Evolutionary conservation across 2,329 filamentous ascomycete species (phyloP), one percentile per base, ranked within the genome.

Genomic region (Nakataea oryzae): DNA sequence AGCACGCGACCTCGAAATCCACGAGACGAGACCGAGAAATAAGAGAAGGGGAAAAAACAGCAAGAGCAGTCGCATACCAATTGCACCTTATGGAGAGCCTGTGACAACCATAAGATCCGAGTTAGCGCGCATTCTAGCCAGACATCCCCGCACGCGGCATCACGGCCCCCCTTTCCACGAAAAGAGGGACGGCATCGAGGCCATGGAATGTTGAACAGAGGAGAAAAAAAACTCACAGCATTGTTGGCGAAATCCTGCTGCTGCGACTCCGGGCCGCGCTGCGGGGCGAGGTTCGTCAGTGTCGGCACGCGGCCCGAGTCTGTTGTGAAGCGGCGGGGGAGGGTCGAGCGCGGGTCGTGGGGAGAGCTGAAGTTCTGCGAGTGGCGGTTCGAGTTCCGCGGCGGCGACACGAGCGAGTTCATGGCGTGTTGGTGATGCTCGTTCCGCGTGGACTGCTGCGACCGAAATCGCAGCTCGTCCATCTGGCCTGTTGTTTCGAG

Each of bases 311-410:
- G 83, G 76, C 91, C 82, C 77, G 90, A 87, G 77, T 96, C 96
- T 63, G 93, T 95, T 66, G 93, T 97, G 77, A 97, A 97, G 72
- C 93, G 89, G 71, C 93, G 88, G 75, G 93, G 91, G 73, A 97
- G 81, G 69, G 86, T 87, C 66, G 86, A 85, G 75, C 93, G 87
- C 67, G 84, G 83, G 72, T 96, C 91, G 74, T 85, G 82, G 66
- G 82, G 74, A 65, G 79, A 74, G 59, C 28, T 55, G 62, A 79
- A 76, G 66, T 82, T 80, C 67, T 83, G 83, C 66, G 78, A 80
- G 73, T 86, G 80, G 71, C 86, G 85, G 71, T 79, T 81, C 41
- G 58, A 54, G 74, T 88, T 88, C 73, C 90, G 86, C 69, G 86
- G 84, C 71, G 90, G 87, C 70, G 89, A 88, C 70, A 87, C 86